Evolutionary conservation across 805 yeast genomes (phyloP), one percentile per base, ranked within the genome.

Genomic region (Kodamaea kakaduensis): DNA sequence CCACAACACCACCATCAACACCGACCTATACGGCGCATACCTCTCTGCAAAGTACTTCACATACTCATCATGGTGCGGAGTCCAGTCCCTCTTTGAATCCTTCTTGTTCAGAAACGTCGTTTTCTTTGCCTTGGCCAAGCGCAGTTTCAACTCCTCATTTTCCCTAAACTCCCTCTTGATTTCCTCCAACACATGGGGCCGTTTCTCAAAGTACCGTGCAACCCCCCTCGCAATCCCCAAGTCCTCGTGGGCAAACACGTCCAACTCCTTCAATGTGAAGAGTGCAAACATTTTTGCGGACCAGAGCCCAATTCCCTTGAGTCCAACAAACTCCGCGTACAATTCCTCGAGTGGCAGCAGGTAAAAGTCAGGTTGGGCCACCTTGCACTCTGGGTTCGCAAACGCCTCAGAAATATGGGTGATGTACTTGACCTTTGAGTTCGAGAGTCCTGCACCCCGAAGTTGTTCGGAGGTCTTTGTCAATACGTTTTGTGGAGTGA

Each of bases 191-290:
- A 80, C 40, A 4, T 69, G 67, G 0, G 79, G 81, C 35, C 83
- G 61, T 29, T 68, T 66, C 12, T 62, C 64, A 16, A 84, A 53
- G 56, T 85, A 89, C 18, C 68, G 55, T 0, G 86, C 73, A 40
- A 81, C 74, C 0, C 97, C 97, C 43, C 95, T 64, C 20, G 89
- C 87, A 2, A 89, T 74, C 1, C 96, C 97, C 31, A 89, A 59
- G 58, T 89, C 97, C 13, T 79, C 85, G 4, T 74, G 62, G 4
- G 93, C 81, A 54, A 86, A 86, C 0, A 85, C 75, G 53, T 89
- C 80, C 51, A 75, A 52, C 38, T 84, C 69, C 17, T 70, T 71
- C 29, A 88, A 59, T 1, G 84, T 82, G 51, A 86, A 86, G 15
- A 81, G 51, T 12, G 84, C 58, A 56, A 87, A 89, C 96, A 89